Evolutionary conservation across 495 filamentous ascomycete species (phyloP).

Genomic region (Podospora anserina): DNA sequence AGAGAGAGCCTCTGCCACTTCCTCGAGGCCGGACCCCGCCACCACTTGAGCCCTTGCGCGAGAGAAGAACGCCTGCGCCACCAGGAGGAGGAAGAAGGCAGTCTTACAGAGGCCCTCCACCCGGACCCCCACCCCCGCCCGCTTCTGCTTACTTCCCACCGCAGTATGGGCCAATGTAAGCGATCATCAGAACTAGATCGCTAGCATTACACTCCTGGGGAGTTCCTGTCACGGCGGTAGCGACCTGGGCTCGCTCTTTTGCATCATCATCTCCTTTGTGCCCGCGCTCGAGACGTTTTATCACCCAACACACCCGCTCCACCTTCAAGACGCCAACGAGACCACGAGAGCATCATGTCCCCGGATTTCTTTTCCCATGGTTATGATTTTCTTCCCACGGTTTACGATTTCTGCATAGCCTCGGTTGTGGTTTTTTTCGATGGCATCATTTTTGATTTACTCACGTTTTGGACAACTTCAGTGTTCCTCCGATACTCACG

Average conservation of each 20-base stretch:
- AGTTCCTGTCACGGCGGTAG: background rate
- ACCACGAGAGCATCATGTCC: constrained; percentile 6
- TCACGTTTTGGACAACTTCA: background rate
- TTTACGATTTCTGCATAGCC: constrained; percentile 4
- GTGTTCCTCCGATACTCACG: background rate
- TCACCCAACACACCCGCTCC: background rate
- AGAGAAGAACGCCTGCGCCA: constrained; percentile 35
- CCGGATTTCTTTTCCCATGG: background rate
- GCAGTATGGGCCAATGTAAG: constrained; percentile 11
- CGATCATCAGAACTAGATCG: background rate
- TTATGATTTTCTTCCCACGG: background rate
- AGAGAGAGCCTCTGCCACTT: constrained; percentile 21
- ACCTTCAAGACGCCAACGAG: constrained; percentile 2
- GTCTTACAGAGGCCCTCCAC: constrained; percentile 25
- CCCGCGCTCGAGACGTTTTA: background rate
- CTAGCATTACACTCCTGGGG: background rate
- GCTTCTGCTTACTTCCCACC: constrained; percentile 25
- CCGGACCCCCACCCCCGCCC: constrained; percentile 29
- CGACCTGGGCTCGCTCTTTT: constrained; percentile 2
- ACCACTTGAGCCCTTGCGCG: constrained; percentile 31
- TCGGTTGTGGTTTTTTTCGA: background rate
- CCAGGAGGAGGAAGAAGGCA: constrained; percentile 25
- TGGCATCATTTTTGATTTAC: background rate
- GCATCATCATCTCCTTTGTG: background rate
- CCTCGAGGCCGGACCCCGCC: constrained; percentile 35